These are phyloP conservation scores for Sphenostylis stenocarpa DNA, from an alignment of 306 rosid genomes.

Conservation along the genomic window DNA sequence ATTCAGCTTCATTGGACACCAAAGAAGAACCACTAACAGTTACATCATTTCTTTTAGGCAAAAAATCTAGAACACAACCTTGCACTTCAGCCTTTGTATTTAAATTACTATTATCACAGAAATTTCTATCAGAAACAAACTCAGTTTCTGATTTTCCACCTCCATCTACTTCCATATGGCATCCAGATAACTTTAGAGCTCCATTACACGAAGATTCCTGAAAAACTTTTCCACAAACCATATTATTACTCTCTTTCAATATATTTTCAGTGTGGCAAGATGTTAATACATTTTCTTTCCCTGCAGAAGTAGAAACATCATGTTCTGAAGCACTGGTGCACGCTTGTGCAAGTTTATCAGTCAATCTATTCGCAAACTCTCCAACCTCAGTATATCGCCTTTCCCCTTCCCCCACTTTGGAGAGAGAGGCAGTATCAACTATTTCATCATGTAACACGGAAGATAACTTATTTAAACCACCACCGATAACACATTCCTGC, in stretches of 20 bases:
- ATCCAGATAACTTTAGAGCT: constrained; percentile 17
- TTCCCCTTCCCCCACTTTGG: constrained; percentile 35
- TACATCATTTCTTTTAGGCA: constrained; percentile 31
- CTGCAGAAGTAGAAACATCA: constrained; percentile 37
- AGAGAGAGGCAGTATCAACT: constrained; percentile 32
- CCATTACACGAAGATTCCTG: constrained; percentile 28
- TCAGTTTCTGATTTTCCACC: constrained; percentile 31
- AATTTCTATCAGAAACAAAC: constrained; percentile 37
- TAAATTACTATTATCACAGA: constrained; percentile 24
- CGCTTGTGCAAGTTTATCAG: constrained; percentile 29
- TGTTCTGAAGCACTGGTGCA: constrained; percentile 40
- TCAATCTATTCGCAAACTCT: constrained; percentile 33
- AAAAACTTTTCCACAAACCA: constrained; percentile 15
- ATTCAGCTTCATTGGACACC: constrained; percentile 32
- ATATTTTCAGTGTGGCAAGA: constrained; percentile 38
- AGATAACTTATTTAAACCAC: constrained; percentile 47
- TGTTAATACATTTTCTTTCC: constrained; percentile 32
- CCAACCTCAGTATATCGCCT: constrained; percentile 27
- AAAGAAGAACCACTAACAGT: constrained; percentile 30
- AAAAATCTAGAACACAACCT: constrained; percentile 38
- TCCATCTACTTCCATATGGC: constrained; percentile 30
- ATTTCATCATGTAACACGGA: constrained; percentile 31
- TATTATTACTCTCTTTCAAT: constrained; percentile 23
- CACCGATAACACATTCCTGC: constrained; percentile 35
- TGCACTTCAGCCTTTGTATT: constrained; percentile 37